phyloP scores from a whole-genome alignment of 83 land plant genomes.

The Picea abies region DNA sequence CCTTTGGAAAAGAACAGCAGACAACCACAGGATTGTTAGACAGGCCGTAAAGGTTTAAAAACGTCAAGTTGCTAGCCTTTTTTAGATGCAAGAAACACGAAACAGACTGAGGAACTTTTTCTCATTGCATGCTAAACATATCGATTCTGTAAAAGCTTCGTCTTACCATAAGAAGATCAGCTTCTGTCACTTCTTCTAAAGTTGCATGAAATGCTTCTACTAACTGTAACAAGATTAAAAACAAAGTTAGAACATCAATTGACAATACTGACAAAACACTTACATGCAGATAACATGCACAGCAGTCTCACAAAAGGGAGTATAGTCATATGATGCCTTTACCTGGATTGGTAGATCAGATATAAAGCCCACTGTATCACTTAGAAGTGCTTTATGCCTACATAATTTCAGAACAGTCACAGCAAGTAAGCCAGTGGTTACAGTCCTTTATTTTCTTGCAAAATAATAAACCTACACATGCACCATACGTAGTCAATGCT shows the following conservation, averaged over 20 bases:
- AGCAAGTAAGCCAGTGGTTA: not conserved
- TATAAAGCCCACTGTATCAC: constrained; percentile 99
- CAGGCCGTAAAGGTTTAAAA: not conserved
- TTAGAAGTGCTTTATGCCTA: constrained; percentile 82
- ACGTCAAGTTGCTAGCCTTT: not conserved
- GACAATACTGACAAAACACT: not conserved
- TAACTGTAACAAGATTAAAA: constrained; percentile 43
- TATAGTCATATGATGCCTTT: not conserved
- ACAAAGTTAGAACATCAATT: not conserved
- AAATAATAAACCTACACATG: not conserved
- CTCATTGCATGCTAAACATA: not conserved
- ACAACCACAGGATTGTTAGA: not conserved
- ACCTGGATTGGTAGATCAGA: constrained; percentile 97
- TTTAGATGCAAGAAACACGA: not conserved
- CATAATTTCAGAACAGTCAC: constrained; percentile 14
- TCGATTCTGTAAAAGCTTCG: not conserved
- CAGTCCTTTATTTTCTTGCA: not conserved
- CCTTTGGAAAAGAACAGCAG: not conserved
- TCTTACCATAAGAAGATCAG: constrained; percentile 89
- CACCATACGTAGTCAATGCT: not conserved
- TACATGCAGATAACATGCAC: not conserved
- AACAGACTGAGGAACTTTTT: not conserved
- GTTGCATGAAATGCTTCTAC: constrained; percentile 99
- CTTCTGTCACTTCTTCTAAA: constrained; percentile 95
- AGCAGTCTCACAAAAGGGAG: not conserved